These are phyloP conservation scores for Mucor piriformis DNA, from an alignment of 371 early-diverging fungal genomes.

Conservation along the genomic window DNA sequence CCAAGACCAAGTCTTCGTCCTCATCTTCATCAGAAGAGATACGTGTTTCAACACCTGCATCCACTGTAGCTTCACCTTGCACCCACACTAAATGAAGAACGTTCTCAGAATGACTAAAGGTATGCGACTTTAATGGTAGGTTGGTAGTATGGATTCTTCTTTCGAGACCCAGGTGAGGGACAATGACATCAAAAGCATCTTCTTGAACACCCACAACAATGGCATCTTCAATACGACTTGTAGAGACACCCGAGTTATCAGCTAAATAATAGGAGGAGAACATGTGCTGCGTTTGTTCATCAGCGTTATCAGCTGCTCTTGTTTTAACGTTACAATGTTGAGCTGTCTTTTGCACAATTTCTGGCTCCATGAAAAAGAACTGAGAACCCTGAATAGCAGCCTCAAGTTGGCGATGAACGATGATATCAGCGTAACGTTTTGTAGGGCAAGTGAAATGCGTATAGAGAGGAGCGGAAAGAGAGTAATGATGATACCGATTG, in stretches of 20 bases:
- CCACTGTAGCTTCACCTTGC: constrained; percentile 37
- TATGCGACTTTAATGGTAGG: constrained; percentile 41
- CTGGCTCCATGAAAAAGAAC: constrained; percentile 52
- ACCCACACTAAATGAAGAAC: constrained; percentile 58
- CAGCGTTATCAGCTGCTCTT: constrained; percentile 64
- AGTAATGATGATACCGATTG: constrained; percentile 68
- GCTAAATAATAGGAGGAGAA: constrained; percentile 62
- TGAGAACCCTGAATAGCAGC: constrained; percentile 30
- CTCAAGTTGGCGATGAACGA: constrained; percentile 85
- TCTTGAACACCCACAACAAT: constrained; percentile 53
- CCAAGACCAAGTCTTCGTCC: constrained; percentile 2
- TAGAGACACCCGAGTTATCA: constrained; percentile 26
- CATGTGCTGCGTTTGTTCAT: constrained; percentile 72
- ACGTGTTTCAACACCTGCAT: constrained; percentile 2
- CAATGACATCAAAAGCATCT: constrained; percentile 65
- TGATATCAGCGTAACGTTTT: constrained; percentile 91
- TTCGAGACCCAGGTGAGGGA: constrained; percentile 63
- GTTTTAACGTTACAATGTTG: constrained; percentile 72
- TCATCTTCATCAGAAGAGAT: background rate
- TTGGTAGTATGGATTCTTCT: constrained; percentile 51
- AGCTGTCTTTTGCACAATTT: constrained; percentile 53
- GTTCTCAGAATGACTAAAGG: constrained; percentile 41
- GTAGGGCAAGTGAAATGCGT: constrained; percentile 94
- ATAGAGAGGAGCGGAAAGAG: constrained; percentile 72
- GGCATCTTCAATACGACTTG: constrained; percentile 34